Percentiles rank a stretch among this genome's conserved stretches.
These are phyloP conservation scores for Helianthus tuberosus DNA, from an alignment of 129 eudicot species.

Conservation along the genomic window DNA sequence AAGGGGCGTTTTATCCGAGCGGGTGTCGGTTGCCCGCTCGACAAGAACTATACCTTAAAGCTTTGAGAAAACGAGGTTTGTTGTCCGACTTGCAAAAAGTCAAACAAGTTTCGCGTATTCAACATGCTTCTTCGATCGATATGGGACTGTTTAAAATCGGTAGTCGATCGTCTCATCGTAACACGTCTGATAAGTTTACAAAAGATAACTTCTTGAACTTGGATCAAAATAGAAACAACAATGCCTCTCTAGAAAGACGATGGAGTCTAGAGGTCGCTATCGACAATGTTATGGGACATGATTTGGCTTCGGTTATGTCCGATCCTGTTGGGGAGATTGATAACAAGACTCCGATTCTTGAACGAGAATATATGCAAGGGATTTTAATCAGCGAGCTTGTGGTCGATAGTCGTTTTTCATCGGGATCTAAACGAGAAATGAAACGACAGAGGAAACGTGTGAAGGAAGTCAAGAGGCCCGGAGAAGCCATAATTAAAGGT, in stretches of 20 bases:
- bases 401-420: slow-evolving; percentile 53
- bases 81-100: slow-evolving; percentile 67
- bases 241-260: slow-evolving; percentile 76
- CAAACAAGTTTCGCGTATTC: slow-evolving; percentile 78
- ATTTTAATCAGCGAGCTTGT: slow-evolving; percentile 90
- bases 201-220: slow-evolving; percentile 18
- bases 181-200: slow-evolving; percentile 49
- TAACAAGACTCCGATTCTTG: slow-evolving; percentile 61
- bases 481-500: slow-evolving; percentile 86
- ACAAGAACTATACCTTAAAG: slow-evolving; percentile 70
- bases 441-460: slow-evolving; percentile 72
- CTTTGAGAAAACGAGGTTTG: slow-evolving; percentile 75
- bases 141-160: slow-evolving; percentile 75
- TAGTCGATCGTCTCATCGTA: slow-evolving; percentile 43
- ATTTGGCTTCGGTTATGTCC: slow-evolving; percentile 46
- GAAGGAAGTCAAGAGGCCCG: slow-evolving; percentile 77
- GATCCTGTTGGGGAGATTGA: slow-evolving; percentile 51
- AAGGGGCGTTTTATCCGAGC: slow-evolving; percentile 79
- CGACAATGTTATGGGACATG: slow-evolving; percentile 77
- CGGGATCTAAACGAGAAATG: slow-evolving; percentile 55
- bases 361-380: slow-evolving; percentile 99
- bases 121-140: slow-evolving; percentile 82
- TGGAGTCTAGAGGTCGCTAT: slow-evolving; percentile 95
- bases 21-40: slow-evolving; percentile 58
- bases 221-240: slow-evolving; percentile 50